phyloP scores from a whole-genome alignment of 148 eudicot species.

The Cornus suecica region DNA sequence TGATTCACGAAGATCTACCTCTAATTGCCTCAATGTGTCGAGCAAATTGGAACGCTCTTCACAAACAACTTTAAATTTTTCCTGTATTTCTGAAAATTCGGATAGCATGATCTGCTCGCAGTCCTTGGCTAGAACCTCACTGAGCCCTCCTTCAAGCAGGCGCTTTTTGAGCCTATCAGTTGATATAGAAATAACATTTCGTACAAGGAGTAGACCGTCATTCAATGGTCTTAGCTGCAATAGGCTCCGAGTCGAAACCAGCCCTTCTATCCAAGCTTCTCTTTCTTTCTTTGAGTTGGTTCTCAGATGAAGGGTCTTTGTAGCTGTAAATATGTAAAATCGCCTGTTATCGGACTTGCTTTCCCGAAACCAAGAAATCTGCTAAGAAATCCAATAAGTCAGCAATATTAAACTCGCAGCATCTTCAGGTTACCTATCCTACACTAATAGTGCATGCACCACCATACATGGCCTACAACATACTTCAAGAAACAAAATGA shows the following conservation, averaged over 20 bases:
- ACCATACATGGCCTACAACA: not conserved
- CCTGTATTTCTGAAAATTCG: conserved; percentile 65
- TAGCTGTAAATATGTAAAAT: conserved; percentile 86
- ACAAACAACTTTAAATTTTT: conserved; percentile 62
- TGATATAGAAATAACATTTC: conserved; percentile 58
- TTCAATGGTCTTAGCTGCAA: conserved; percentile 48
- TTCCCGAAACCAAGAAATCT: conserved; percentile 88
- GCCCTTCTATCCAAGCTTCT: conserved; percentile 77
- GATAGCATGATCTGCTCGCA: conserved; percentile 93
- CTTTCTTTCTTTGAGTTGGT: conserved; percentile 59
- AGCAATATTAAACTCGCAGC: not conserved
- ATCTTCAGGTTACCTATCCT: not conserved
- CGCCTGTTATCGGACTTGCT: conserved; percentile 82
- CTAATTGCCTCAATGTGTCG: conserved; percentile 79
- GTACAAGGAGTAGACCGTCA: conserved; percentile 40
- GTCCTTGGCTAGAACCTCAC: conserved; percentile 73
- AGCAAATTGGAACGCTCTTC: conserved; percentile 73
- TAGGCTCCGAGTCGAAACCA: conserved; percentile 53
- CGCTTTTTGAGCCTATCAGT: conserved; percentile 76
- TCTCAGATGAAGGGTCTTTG: conserved; percentile 90
- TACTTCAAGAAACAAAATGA: not conserved
- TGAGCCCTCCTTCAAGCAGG: conserved; percentile 67
- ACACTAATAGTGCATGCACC: not conserved
- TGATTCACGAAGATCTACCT: conserved; percentile 42
- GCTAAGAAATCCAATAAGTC: conserved; percentile 22